Evolutionary conservation across 441 rosid genomes (phyloP), one percentile per base, ranked within the genome.

Genomic region (Adansonia gregorii): DNA sequence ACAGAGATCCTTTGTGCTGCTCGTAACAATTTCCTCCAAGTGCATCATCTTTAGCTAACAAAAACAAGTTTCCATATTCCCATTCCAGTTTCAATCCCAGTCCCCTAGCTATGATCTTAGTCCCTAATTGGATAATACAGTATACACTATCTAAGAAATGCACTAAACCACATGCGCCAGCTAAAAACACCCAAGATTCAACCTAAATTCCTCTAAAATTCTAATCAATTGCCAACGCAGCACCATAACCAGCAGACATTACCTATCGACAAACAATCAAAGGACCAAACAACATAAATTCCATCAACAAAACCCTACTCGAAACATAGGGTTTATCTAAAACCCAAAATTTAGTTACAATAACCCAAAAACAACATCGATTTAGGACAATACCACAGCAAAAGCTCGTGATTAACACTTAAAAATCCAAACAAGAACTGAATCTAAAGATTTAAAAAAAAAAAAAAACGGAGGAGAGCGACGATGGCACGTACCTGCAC

Each of bases 401-500:
- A 56, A 56, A 51, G 14, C n/a, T 61, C 9, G 55, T 20, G 5
- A 66, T 31, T 0, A 46, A 67, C 54, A 6, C 72, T 20, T 5
- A 54, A 11, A 52, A 72, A 31, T 19, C 64, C 17, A 56, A 79
- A 56, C 2, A 56, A 22, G 58, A 54, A 11, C 51, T 55, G 11
- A 72, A 4, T 35, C 71, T 6, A 1, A 72, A 55, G 31, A 35
- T 17, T 0, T 8, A 71, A 77, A 60, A n/a, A n/a, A n/a, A n/a
- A n/a, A 3, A 60, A 14, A 63, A 76, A n/a, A 49, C 2, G 35
- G 43, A 27, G 52, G 10, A 14, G 8, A 69, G 15, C 39, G 10
- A 35, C 0, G 55, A 39, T 46, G 51, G 63, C 0, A 89, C 91
- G 61, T 7, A 95, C 99, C 99, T 89, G 98, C 99, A 24, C 99